Base-by-base conservation (phyloP, 345 rosid genomes). In the Aquilaria sinensis region DNA sequence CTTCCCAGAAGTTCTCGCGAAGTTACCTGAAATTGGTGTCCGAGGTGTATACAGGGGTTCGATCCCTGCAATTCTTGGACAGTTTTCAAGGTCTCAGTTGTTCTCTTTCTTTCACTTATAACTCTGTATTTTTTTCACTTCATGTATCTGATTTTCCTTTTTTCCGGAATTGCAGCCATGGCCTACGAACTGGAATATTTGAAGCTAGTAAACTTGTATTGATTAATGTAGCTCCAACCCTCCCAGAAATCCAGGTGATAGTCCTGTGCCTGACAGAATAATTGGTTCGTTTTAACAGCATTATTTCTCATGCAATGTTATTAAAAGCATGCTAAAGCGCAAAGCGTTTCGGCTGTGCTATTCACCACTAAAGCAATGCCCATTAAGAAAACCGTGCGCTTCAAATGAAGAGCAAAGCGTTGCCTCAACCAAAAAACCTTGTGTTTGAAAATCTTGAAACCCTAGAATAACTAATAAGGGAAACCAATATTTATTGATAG, bases 61-160 rank as follows among this genome's bases (percentile, higher is more conserved):
- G 52, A 81, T 94, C 65, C 99, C 99, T 58, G 97, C 99, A 57
- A 87, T 94, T 71, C 78, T 84, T 57, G 99, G 99, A 68, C 99
- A 94, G 58, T 94, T 94, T 83, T 83, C 99, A 63, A 94, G 99
- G 99, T 94, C 15, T 58, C 73, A 60, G 52, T 69, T 47, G 16
- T 70, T 54, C 43, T 43, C 2, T 23, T 33, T 50, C 58, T 53
- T 53, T 29, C 45, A 6, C 58, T 63, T 47, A 14, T 31, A 4
- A 54, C 34, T 56, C 65, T 23, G 50, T 23, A 34, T 64, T 67
- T 47, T 49, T 46, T 34, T 43, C 33, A 30, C 63, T 50, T 37
- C 9, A 37, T 54, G 51, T 15, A 16, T 68, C 37, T 55, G 48
- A 65, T 37, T 56, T 46, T 56, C 51, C 58, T 75, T 56, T 63